Evolutionary conservation across 768 basidiomycete genomes (phyloP), one percentile per base, ranked within the genome.

Genomic region (Kwoniella sp.): DNA sequence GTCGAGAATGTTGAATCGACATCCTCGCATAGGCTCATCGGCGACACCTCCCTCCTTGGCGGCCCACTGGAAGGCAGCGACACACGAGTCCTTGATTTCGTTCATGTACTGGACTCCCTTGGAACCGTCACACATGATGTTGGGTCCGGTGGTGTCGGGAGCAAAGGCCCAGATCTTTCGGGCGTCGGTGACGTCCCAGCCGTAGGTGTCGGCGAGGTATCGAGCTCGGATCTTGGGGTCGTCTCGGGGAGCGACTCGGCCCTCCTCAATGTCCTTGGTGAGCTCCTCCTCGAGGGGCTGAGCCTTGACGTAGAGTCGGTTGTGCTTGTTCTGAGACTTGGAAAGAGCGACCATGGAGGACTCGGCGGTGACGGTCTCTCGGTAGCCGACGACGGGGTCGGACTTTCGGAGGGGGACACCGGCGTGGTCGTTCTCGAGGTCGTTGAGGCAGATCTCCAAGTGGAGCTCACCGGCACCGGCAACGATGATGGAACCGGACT

Each of bases 271-370:
- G 56, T 89, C 95, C 66, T 83, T 82, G 59, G 90, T 84, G 55
- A 98, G 83, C 74, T 96, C 92, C 72, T 99, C 95, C 22, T 88
- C 90, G 51, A 99, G 74, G 31, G 95, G 95, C 78, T 84, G 60
- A 31, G 95, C 95, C 81, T 91, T 91, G 63, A 85, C 82, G 77
- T 85, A 99, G 53, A 99, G 81, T 79, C 95, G 88, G 76, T 99
- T 99, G 84, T 99, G 95, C 82, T 98, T 99, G 83, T 99, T 98
- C 79, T 96, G 95, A 19, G 95, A 98, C 77, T 99, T 99, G 53
- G 95, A 98, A 32, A 99, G 81, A 25, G 95, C 95, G 63, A 89
- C 85, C 65, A 98, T 98, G 44, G 84, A 83, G 5, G 95, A 98
- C 78, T 98, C 91, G 46, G 89, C 77, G 78, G 85, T 89, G 75